Evolutionary conservation across 495 filamentous ascomycete genomes (phyloP), one percentile per base, ranked within the genome.

Genomic region (Hypoxylon trugodes): DNA sequence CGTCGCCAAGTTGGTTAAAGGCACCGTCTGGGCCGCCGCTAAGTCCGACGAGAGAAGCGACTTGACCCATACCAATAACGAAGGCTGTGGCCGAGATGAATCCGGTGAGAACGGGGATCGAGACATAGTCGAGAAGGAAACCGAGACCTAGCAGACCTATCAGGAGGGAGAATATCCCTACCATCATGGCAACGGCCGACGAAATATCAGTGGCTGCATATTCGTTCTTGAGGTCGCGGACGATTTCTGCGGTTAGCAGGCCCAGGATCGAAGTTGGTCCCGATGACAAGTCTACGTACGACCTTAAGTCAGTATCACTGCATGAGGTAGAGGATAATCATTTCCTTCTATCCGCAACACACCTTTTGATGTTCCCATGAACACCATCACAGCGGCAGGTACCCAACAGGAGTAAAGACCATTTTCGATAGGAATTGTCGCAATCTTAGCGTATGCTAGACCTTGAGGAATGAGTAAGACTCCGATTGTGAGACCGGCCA

Each of bases 351-450:
- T n/a, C 8, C 40, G 10, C 12, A 24, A 43, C 72, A 54, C 58
- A 80, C 82, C 82, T 56, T 85, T 84, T 9, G 82, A 81, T 2
- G 82, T 82, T 2, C 82, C 82, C 78, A 85, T 84, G 36, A 85
- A 74, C 3, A 80, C 74, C 54, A 81, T 82, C 9, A 84, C 66
- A 9, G 74, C 69, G 12, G 77, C 73, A 1, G 82, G 82, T 16
- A 84, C 61, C 82, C 82, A 85, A 61, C 77, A 79, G 4, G 81
- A 80, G 66, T 80, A 79, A 13, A 85, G 76, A 8, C 81, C 81
- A 69, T 81, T 77, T 51, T 81, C 73, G 7, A 81, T 78, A 0
- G 81, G 80, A 45, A 82, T 81, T 1, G 74, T 82, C 4, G 81
- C 81, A 52, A 82, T 79, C 54, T 82, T 82, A 2, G 81, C 81